phyloP scores from a whole-genome alignment of 129 eudicot genomes.

The Oenanthe sinensis region DNA sequence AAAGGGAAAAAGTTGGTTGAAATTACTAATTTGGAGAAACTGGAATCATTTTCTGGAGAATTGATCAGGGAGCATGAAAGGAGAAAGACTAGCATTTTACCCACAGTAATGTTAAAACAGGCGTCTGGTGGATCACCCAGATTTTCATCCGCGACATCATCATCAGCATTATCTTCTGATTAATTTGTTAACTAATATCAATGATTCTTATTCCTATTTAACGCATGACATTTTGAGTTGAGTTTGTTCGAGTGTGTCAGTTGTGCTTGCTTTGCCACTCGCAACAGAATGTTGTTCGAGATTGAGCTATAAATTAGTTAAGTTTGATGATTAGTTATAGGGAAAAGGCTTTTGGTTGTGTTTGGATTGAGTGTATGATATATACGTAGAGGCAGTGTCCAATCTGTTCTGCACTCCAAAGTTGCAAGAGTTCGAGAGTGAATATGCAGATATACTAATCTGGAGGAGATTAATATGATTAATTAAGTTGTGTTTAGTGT shows the following conservation, averaged over 20 bases:
- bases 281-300: conserved; percentile 2
- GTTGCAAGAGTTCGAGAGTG: not conserved
- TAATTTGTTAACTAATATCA: not conserved
- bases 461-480: not conserved
- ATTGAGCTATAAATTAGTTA: conserved; percentile 4
- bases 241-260: not conserved
- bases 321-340: not conserved
- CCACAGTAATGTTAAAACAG: conserved; percentile 41
- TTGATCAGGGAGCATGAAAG: conserved; percentile 56
- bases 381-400: not conserved
- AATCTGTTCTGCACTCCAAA: not conserved
- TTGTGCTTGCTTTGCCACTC: conserved; percentile 5
- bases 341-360: not conserved
- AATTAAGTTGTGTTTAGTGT: not conserved
- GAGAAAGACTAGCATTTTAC: conserved; percentile 39
- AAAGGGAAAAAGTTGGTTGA: conserved; percentile 46
- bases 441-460: not conserved
- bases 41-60: conserved; percentile 35
- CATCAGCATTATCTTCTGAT: conserved; percentile 46
- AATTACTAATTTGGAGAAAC: conserved; percentile 43
- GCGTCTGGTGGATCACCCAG: conserved; percentile 37
- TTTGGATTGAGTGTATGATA: not conserved
- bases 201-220: not conserved
- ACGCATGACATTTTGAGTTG: not conserved
- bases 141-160: conserved; percentile 57